Base-by-base conservation (phyloP, 176 grass and related monocot genomes). In the Rhipidocladum racemiflorum region DNA sequence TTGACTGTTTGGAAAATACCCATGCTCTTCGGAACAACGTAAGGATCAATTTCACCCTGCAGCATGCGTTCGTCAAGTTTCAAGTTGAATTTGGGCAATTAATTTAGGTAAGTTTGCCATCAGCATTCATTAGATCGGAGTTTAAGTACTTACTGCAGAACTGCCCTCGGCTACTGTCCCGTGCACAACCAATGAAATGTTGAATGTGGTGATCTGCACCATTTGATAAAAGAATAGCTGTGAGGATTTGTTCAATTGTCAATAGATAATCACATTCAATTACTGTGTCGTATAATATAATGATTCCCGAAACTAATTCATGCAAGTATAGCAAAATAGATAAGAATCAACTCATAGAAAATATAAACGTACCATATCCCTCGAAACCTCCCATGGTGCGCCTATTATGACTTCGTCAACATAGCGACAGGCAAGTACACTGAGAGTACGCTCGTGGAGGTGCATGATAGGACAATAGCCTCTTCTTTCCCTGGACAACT, bases 351-450 rank as follows among this genome's bases (percentile, higher is more conserved):
- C 18, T 36, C 39, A 74, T 13, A 70, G 29, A n/a, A 77, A 34
- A 77, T 51, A 29, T 28, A 46, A 73, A 76, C 83, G 53, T 88
- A 94, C 95, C 95, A 94, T 94, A 85, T 97, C 95, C 86, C 84
- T 94, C 3, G 92, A 94, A 88, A 97, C 86, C 67, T 91, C 90
- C 95, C 90, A 92, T 84, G 95, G 95, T 50, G 95, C 92, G 3
- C 95, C 95, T 67, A 97, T 97, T 64, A 97, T 97, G 74, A 97
- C 92, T 90, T 97, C 95, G 30, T 97, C 95, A 36, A 97, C 95
- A 82, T 97, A 97, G 51, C 92, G 90, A 65, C 92, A 97, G 14
- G 92, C 86, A 87, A 97, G 92, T 4, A 93, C 95, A 87, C 95
- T 91, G 65, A 97, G 92, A 80, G 88, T 91, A 53, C 95, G 88